Percentiles rank a stretch among this genome's conserved stretches.
phyloP scores from a whole-genome alignment of 2,329 filamentous ascomycete species.

The Cercospora berteroae region DNA sequence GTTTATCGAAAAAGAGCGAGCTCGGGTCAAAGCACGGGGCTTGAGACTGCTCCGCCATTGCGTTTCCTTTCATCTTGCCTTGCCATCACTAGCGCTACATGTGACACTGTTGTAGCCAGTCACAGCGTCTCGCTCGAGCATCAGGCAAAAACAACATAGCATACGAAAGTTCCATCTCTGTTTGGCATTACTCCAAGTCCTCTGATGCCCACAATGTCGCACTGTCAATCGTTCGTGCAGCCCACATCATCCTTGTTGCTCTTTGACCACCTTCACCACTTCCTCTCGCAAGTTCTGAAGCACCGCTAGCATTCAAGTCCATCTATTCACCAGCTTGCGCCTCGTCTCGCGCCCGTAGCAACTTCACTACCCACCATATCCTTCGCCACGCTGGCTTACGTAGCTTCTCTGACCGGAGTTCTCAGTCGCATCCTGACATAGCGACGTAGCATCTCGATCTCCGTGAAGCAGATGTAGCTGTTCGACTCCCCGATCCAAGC shows the following conservation, averaged over 20 bases:
- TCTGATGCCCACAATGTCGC: not conserved
- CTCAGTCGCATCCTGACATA: constrained; percentile 23
- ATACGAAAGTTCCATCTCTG: not conserved
- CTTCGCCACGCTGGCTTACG: not conserved
- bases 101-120: not conserved
- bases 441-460: constrained; percentile 17
- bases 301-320: not conserved
- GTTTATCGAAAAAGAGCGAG: not conserved
- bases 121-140: not conserved
- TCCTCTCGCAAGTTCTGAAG: not conserved
- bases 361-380: not conserved
- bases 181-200: not conserved
- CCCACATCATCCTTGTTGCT: not conserved
- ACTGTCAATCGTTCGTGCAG: not conserved
- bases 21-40: not conserved
- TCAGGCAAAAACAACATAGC: not conserved
- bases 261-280: not conserved
- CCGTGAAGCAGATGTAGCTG: constrained; percentile 33
- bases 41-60: not conserved
- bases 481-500: constrained; percentile 27
- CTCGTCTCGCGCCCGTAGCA: not conserved
- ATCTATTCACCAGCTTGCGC: not conserved
- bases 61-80: not conserved
- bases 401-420: not conserved
- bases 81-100: not conserved